Percentiles rank a stretch among this genome's conserved stretches.
These are phyloP conservation scores for Chondrus crispus DNA, from an alignment of 23 red algal genomes.

Conservation along the genomic window DNA sequence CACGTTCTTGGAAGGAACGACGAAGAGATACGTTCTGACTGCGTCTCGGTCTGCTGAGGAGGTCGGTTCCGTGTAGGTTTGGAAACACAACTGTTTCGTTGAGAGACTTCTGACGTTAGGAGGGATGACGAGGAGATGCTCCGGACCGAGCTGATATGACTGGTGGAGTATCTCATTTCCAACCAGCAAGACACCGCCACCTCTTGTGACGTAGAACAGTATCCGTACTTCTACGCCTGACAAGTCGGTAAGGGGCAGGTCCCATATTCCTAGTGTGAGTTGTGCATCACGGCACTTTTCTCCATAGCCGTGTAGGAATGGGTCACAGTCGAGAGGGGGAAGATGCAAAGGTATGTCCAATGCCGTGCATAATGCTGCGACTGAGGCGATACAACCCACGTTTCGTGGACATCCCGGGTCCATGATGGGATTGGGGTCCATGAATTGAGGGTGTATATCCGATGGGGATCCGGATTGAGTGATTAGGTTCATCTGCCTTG, in stretches of 20 bases:
- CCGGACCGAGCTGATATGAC: background rate
- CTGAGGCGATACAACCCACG: background rate
- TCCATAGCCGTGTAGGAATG: background rate
- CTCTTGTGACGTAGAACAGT: background rate
- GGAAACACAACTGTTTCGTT: background rate
- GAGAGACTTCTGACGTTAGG: background rate
- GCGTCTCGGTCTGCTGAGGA: background rate
- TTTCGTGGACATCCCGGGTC: background rate
- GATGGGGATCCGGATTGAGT: background rate
- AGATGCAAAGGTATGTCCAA: background rate
- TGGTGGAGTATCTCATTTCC: conserved; percentile 5
- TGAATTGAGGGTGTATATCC: background rate
- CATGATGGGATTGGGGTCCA: background rate
- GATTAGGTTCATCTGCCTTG: background rate
- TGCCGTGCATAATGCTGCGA: background rate
- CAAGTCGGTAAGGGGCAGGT: background rate
- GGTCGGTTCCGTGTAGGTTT: background rate
- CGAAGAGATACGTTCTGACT: background rate
- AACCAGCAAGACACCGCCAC: background rate
- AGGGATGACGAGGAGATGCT: background rate
- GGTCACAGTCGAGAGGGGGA: background rate
- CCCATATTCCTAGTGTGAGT: background rate
- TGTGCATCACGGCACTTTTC: background rate
- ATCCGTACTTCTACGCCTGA: background rate
- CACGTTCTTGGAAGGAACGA: background rate